A percentile compares a stretch with the other conserved stretches of the same genome.
Evolutionary conservation across 108 stramenopile genomes (phyloP).

Genomic region (Schizochytrium sp.): DNA sequence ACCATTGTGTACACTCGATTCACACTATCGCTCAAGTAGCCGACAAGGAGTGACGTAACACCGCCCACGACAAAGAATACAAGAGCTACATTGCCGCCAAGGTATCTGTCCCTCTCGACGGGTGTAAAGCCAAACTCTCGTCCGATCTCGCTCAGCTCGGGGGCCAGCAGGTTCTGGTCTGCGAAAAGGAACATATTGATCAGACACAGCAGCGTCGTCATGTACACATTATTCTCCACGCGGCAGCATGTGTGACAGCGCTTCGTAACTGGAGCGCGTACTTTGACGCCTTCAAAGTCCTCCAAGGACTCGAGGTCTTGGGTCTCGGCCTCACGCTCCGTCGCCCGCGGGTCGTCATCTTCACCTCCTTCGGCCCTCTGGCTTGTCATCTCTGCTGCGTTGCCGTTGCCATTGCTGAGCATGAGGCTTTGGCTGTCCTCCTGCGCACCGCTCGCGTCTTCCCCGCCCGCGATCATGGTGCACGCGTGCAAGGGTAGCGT

Average conservation of each 20-base stretch:
- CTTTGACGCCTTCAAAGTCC: too few relatives aligned
- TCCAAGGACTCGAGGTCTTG: too few relatives aligned
- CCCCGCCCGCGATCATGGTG: too few relatives aligned
- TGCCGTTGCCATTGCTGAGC: too few relatives aligned
- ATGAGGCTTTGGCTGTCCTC: too few relatives aligned
- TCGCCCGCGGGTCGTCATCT: too few relatives aligned
- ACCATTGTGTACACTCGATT: background rate
- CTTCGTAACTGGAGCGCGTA: too few relatives aligned
- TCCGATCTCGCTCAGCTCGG: background rate
- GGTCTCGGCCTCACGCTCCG: too few relatives aligned
- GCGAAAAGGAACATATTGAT: slow-evolving; percentile 13
- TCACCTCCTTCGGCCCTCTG: too few relatives aligned
- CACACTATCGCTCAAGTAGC: background rate
- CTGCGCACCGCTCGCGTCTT: too few relatives aligned
- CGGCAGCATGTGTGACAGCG: background rate
- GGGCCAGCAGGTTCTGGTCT: slow-evolving; percentile 1
- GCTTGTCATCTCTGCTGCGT: too few relatives aligned
- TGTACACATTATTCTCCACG: background rate
- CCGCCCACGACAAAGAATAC: background rate
- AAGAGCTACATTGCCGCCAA: background rate
- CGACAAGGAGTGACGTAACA: background rate
- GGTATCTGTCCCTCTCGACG: background rate
- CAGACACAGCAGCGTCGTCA: background rate
- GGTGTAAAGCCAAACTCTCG: background rate
- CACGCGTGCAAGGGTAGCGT: too few relatives aligned